Evolutionary conservation across 768 basidiomycete species (phyloP), one percentile per base, ranked within the genome.

Genomic region (Rhodotorula toruloides): DNA sequence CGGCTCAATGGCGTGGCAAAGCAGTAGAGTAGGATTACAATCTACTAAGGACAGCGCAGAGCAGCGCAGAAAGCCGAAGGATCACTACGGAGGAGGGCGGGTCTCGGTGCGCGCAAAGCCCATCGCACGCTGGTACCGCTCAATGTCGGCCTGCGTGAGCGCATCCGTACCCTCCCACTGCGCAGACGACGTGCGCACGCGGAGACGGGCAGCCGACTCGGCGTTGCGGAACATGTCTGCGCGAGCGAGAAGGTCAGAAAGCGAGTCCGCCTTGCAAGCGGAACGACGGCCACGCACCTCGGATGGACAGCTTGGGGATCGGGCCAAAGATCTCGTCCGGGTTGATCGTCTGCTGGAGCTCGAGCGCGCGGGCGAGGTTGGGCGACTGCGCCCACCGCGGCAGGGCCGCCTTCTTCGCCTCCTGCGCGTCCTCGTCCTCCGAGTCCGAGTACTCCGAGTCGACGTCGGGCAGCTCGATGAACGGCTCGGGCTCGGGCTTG

Each of bases 401-500:
- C 65, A 86, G 84, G 72, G 65, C 63, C 25, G 86, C 83, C 71
- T 85, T 86, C n/a, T 84, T 85, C 70, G 84, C 81, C 47, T 83
- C 82, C 27, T 87, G 84, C 71, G 87, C 85, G 8, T 17, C 44
- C 76, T 93, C 91, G 71, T 93, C 91, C 50, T 91, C 94, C 9
- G 92, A 96, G 77, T 93, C 90, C 10, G 92, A 96, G 78, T 97
- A 98, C 79, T 97, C 94, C 79, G 89, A 91, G 74, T 91, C 88
- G 75, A 96, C 91, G 52, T 98, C 94, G 0, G 94, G 93, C 25
- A 99, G 81, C 73, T 92, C 91, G 17, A 34, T n/a, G n/a, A n/a
- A 25, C 31, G 54, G 60, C 42, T 65, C 63, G 22, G 64, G 65
- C 8, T 53, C 61, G 25, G 61, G 47, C 37, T 63, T 63, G 39